phyloP scores from a whole-genome alignment of 2,329 filamentous ascomycete species.

The Fusarium coffeatum region DNA sequence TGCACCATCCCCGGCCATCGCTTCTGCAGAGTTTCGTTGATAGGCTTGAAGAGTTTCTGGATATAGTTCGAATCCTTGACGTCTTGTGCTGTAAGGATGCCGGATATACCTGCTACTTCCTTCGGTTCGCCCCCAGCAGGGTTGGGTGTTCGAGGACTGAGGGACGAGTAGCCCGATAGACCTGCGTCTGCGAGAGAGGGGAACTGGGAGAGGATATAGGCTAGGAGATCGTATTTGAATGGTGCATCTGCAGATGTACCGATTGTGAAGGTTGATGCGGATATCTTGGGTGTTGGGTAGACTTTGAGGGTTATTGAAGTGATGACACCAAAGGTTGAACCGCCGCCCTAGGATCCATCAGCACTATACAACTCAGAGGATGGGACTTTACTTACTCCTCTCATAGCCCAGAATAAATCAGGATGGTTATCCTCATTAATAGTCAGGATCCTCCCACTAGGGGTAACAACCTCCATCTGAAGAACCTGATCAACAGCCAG shows the following conservation, averaged over 20 bases:
- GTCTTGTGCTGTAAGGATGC: slow-evolving; percentile 53
- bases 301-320: slow-evolving; percentile 67
- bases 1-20: slow-evolving; percentile 50
- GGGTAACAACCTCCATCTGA: slow-evolving; percentile 67
- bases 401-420: slow-evolving; percentile 73
- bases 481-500: slow-evolving; percentile 72
- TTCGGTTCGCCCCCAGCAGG: slow-evolving; percentile 47
- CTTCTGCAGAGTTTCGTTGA: slow-evolving; percentile 53
- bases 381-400: slow-evolving; percentile 58
- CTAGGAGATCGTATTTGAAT: slow-evolving; percentile 59
- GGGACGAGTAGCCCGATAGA: slow-evolving; percentile 61
- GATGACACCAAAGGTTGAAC: slow-evolving; percentile 70
- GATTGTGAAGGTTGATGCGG: slow-evolving; percentile 38
- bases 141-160: slow-evolving; percentile 53
- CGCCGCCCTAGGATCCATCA: slow-evolving; percentile 59
- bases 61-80: slow-evolving; percentile 46
- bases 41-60: slow-evolving; percentile 48
- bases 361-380: fast-evolving
- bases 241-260: slow-evolving; percentile 46
- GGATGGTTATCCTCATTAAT: slow-evolving; percentile 64
- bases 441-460: slow-evolving; percentile 60
- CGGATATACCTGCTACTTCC: slow-evolving; percentile 52
- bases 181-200: slow-evolving; percentile 63
- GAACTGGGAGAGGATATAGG: slow-evolving; percentile 59
- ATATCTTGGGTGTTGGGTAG: slow-evolving; percentile 56